phyloP scores from a whole-genome alignment of 2,329 filamentous ascomycete species.

The Alternaria metachromatica region DNA sequence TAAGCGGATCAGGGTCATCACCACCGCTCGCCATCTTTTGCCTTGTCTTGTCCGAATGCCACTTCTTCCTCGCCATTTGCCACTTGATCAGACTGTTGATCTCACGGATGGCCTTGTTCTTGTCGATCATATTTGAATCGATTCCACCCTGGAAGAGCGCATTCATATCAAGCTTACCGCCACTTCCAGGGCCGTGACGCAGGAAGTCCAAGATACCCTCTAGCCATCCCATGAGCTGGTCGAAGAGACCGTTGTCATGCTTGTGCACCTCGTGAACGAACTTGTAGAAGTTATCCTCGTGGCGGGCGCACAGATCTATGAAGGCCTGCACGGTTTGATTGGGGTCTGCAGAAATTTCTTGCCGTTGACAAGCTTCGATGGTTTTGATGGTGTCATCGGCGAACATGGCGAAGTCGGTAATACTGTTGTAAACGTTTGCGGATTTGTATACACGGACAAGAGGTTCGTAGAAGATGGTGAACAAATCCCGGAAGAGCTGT shows the following conservation, averaged over 20 bases:
- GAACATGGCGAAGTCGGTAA: conserved; percentile 94
- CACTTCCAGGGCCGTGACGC: conserved; percentile 76
- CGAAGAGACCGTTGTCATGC: conserved; percentile 95
- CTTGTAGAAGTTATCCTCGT: conserved; percentile 98
- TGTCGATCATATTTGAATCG: conserved; percentile 71
- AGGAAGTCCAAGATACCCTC: conserved; percentile 95
- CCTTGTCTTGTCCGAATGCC: conserved; percentile 96
- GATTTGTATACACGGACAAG: conserved; percentile 98
- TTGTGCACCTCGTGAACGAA: conserved; percentile 98
- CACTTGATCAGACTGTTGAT: conserved; percentile 87
- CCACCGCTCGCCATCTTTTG: conserved; percentile 95
- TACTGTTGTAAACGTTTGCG: conserved; percentile 95
- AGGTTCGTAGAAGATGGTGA: conserved; percentile 98
- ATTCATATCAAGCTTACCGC: conserved; percentile 92
- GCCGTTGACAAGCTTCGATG: conserved; percentile 69
- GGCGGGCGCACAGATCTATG: conserved; percentile 92
- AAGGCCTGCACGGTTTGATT: conserved; percentile 99
- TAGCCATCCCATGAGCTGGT: conserved; percentile 95
- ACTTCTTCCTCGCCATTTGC: conserved; percentile 96
- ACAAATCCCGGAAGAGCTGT: conserved; percentile 93
- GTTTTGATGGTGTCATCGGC: conserved; percentile 91
- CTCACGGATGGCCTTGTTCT: conserved; percentile 74
- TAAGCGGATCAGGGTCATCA: conserved; percentile 52
- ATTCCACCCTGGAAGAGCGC: conserved; percentile 84
- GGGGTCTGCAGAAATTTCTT: conserved; percentile 90